Evolutionary conservation across 176 grass and related monocot species (phyloP).

Genomic region (Poa annua): DNA sequence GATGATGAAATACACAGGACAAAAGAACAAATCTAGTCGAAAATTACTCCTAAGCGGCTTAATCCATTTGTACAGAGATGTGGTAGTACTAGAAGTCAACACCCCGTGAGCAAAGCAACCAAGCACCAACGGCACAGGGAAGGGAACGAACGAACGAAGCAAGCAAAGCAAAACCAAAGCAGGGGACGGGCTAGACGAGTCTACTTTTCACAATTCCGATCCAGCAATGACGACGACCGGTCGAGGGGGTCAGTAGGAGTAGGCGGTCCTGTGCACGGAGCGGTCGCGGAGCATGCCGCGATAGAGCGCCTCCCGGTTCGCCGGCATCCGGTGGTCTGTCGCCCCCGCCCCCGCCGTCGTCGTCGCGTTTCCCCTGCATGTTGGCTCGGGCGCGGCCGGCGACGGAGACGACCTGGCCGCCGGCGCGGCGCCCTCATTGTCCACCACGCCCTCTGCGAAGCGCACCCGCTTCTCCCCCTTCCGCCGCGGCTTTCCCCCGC

Average conservation of each 20-base stretch:
- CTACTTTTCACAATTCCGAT: background rate
- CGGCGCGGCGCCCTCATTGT: constrained; percentile 50
- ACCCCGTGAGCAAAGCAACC: background rate
- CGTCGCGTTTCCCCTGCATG: constrained; percentile 33
- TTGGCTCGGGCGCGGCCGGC: constrained; percentile 5
- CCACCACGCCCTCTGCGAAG: constrained; percentile 72
- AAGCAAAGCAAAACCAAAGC: background rate
- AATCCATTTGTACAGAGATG: background rate
- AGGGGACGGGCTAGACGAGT: background rate
- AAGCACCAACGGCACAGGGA: background rate
- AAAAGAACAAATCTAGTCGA: background rate
- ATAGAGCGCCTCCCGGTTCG: constrained; percentile 84
- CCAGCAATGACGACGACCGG: background rate
- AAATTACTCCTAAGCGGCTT: constrained; percentile 19
- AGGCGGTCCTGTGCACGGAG: constrained; percentile 56
- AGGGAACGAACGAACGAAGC: background rate
- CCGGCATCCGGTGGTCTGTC: constrained; percentile 64
- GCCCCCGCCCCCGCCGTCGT: background rate
- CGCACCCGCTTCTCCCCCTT: constrained; percentile 65
- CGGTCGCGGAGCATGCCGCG: constrained; percentile 87
- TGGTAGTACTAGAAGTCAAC: constrained; percentile 16
- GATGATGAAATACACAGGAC: background rate
- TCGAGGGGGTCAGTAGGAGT: constrained; percentile 52
- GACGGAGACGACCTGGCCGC: background rate
- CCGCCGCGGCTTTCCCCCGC: constrained; percentile 27